These are phyloP conservation scores for Trypanosoma vivax DNA, from an alignment of 208 protist species.

Conservation along the genomic window DNA sequence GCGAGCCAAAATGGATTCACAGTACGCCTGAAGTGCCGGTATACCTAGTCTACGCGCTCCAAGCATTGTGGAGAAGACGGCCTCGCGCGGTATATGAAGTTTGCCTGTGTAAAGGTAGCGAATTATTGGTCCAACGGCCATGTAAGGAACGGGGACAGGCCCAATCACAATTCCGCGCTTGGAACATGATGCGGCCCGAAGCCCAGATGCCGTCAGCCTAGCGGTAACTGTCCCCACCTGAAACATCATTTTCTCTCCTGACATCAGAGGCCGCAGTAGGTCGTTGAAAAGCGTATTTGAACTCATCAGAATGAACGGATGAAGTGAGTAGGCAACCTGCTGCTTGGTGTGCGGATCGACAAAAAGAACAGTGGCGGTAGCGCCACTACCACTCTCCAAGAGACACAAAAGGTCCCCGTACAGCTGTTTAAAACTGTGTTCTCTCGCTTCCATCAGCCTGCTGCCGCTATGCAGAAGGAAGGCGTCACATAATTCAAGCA, in stretches of 20 bases:
- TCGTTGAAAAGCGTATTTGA: conserved; percentile 64
- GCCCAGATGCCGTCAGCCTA: conserved; percentile 27
- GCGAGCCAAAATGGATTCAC: conserved; percentile 66
- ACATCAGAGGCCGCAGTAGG: conserved; percentile 61
- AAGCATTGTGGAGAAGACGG: conserved; percentile 58
- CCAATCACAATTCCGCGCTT: conserved; percentile 65
- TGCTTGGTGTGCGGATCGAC: conserved; percentile 75
- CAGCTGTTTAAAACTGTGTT: conserved; percentile 32
- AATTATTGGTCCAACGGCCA: conserved; percentile 54
- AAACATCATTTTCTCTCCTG: conserved; percentile 30
- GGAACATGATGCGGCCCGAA: conserved; percentile 18
- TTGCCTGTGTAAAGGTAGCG: conserved; percentile 70
- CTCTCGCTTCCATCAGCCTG: conserved; percentile 28
- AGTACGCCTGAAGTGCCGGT: conserved; percentile 53
- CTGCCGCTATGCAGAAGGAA: conserved; percentile 32
- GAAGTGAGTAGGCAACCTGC: conserved; percentile 43
- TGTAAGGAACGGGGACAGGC: conserved; percentile 54
- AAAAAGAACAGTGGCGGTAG: conserved; percentile 72
- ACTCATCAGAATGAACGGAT: conserved; percentile 55
- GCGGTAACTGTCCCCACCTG: conserved; percentile 52
- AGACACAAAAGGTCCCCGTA: conserved; percentile 47
- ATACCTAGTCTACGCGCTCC: conserved; percentile 56
- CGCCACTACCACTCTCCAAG: conserved; percentile 21
- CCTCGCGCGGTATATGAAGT: conserved; percentile 36
- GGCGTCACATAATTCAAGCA: conserved; percentile 39